Percentiles rank a stretch among this genome's conserved stretches.
These are phyloP conservation scores for Chlorella sp. DNA, from an alignment of 139 green algal genomes.

Conservation along the genomic window DNA sequence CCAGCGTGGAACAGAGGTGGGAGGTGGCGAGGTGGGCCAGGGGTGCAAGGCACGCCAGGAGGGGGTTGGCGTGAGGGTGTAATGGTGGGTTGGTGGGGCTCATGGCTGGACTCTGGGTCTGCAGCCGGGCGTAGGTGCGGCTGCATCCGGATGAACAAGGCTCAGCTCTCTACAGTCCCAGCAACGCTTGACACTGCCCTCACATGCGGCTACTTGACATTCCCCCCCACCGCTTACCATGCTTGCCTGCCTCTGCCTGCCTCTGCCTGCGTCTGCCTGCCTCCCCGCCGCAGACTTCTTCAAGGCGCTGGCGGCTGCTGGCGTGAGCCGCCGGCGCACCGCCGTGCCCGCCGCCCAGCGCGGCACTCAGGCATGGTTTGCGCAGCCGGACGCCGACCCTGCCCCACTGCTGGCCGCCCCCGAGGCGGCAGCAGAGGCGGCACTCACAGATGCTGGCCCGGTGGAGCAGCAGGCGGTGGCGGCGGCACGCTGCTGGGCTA, in stretches of 20 bases:
- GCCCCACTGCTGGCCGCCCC: background rate
- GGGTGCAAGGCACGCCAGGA: too few relatives aligned
- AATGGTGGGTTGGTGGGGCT: too few relatives aligned
- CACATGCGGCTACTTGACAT: background rate
- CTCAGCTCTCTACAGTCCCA: too few relatives aligned
- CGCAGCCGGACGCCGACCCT: conserved; percentile 11
- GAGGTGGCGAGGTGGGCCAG: background rate
- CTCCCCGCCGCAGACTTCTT: conserved; percentile 48
- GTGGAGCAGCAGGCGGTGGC: conserved; percentile 1
- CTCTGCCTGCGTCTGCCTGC: background rate
- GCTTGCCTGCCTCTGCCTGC: background rate
- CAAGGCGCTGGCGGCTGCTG: conserved; percentile 67
- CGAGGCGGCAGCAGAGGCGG: background rate
- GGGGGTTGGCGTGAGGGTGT: too few relatives aligned
- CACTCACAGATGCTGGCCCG: background rate
- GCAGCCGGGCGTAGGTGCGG: too few relatives aligned
- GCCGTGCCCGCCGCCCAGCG: conserved; percentile 72
- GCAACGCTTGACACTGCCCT: too few relatives aligned
- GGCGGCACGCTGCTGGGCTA: conserved; percentile 55
- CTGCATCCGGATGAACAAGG: too few relatives aligned
- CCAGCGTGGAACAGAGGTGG: background rate
- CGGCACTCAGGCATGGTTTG: conserved; percentile 56
- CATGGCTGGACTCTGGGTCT: too few relatives aligned
- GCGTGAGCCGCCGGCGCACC: conserved; percentile 63
- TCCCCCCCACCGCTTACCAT: background rate